Percentiles rank a stretch among this genome's conserved stretches.
Conservation (phyloP, 768 basidiomycete genomes). For the Hypholoma fasciculare region DNA sequence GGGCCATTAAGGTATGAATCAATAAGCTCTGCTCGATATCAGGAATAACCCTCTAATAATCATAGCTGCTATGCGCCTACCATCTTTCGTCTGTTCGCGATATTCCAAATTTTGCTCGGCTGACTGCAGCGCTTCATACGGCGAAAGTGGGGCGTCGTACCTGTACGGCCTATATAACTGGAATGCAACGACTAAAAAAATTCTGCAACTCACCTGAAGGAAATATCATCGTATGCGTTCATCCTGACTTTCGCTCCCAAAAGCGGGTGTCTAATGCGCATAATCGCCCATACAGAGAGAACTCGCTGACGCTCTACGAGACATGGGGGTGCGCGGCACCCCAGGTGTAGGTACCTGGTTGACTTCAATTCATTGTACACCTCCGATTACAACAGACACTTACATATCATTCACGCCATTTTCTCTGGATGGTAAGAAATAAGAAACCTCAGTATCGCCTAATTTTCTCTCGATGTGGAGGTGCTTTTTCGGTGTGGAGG, state of each 20-base stretch:
- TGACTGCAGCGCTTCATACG: constrained; percentile 11
- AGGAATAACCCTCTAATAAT: too few relatives aligned
- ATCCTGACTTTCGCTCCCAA: constrained; percentile 64
- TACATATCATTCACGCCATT: constrained; percentile 88
- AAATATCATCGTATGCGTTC: constrained; percentile 61
- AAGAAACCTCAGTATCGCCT: constrained; percentile 77
- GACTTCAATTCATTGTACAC: not conserved
- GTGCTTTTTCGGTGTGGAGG: not conserved
- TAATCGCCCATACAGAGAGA: constrained; percentile 65
- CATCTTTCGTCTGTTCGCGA: constrained; percentile 52
- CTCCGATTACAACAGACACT: constrained; percentile 19
- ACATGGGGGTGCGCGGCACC: constrained; percentile 49
- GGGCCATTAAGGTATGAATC: constrained; percentile 72
- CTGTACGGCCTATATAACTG: constrained; percentile 19
- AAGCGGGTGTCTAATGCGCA: constrained; percentile 70
- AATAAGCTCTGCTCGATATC: not conserved
- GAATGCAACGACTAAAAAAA: constrained; percentile 24
- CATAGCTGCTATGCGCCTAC: constrained; percentile 24
- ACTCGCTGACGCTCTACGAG: constrained; percentile 50
- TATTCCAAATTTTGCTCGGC: constrained; percentile 40
- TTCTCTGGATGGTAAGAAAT: constrained; percentile 78
- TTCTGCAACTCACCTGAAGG: constrained; percentile 56
- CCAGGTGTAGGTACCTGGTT: constrained; percentile 77
- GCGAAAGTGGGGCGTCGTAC: constrained; percentile 17
- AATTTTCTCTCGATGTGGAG: constrained; percentile 49